phyloP scores from a whole-genome alignment of 257 asterid genomes.

The Gentiana straminea region DNA sequence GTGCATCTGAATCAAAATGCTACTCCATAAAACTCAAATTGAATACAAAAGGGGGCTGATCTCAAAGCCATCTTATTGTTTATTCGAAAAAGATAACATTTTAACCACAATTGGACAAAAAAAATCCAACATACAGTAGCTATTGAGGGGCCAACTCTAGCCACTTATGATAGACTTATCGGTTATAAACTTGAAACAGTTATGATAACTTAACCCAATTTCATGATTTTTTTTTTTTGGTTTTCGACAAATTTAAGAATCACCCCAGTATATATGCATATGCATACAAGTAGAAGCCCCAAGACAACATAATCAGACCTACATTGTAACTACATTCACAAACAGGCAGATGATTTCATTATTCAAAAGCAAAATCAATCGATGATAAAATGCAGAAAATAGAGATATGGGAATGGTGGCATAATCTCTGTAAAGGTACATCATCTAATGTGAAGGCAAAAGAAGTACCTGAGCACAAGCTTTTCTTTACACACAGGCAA shows the following conservation, averaged over 20 bases:
- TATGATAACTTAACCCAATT: neutral
- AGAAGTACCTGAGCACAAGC: slow-evolving; percentile 19
- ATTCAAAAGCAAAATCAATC: neutral
- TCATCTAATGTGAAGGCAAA: slow-evolving; percentile 22
- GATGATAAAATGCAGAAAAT: neutral
- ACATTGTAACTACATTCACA: neutral
- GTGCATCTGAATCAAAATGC: no score
- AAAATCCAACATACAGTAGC: no score
- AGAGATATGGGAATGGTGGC: neutral
- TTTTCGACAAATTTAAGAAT: neutral
- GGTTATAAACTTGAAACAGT: no score
- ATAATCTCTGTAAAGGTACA: neutral
- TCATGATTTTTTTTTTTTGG: neutral
- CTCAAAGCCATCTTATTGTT: no score
- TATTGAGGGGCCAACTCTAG: no score
- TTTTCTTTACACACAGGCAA: slow-evolving; percentile 7
- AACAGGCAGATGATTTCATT: neutral
- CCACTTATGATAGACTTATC: no score
- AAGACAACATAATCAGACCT: neutral
- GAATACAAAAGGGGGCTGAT: no score
- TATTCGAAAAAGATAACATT: no score
- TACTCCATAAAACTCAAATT: no score
- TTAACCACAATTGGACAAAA: no score
- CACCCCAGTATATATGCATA: neutral
- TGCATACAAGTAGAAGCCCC: neutral